Base-by-base conservation (phyloP, 2,329 filamentous ascomycete genomes). In the Pseudomassariella vexata region DNA sequence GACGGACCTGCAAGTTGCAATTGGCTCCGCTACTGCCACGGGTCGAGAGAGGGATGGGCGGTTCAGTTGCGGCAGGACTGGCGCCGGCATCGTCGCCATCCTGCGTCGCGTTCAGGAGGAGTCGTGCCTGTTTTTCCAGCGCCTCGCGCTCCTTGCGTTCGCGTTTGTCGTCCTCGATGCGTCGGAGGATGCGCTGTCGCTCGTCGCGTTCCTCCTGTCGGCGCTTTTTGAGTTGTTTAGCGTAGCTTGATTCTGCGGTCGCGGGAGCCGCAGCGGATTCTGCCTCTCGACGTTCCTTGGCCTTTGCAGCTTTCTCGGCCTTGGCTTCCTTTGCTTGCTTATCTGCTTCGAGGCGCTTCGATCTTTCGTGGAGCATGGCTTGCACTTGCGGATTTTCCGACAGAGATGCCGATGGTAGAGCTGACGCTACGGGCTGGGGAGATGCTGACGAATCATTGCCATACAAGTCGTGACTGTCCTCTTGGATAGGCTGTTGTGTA, bases 101-200 rank as follows among this genome's bases (percentile, higher is more conserved):
- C n/a, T 21, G 24, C 23, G 37, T 43, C 14, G 35, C 39, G 36
- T 35, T 48, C 25, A 45, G 44, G 44, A 52, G 36, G 15, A 45
- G 37, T 26, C 51, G 39, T 1, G 49, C 57, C 46, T 62, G 62
- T 36, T 57, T 58, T 52, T 69, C 68, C 21, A 68, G 60, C 37
- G 65, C 61, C 15, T 70, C 68, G 7, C 67, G 65, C 32, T 73
- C 63, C 39, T 71, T 76, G 10, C 85, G 73, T 38, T 79, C 81
- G 9, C 69, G 70, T 51, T 82, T 85, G 59, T 94, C 86, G 38
- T 82, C 76, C 48, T 87, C 81, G 40, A 94, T 88, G 23, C 78
- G 76, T 42, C 77, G 76, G 26, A 89, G 66, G 32, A 94, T 81
- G 2, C 84, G 72, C 35, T 77, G 71, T 22, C 81, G 70, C 50